Conservation (phyloP, 2,329 filamentous ascomycete species). For the Xylariales sp. region DNA sequence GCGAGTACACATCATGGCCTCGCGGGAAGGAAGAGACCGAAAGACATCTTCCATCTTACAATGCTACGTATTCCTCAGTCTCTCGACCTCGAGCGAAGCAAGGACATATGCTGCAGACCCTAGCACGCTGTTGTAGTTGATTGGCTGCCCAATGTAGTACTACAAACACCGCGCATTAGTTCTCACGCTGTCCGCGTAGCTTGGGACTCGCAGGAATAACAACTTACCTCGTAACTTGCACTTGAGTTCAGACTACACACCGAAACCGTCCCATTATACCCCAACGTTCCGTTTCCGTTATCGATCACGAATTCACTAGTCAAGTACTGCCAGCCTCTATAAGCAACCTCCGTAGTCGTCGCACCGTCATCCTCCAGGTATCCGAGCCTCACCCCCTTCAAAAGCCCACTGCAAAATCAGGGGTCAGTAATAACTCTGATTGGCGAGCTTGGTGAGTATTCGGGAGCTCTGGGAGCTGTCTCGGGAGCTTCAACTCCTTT, state of each 20-base stretch:
- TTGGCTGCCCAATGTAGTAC: conserved; percentile 32
- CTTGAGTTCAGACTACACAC: conserved; percentile 39
- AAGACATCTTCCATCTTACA: no score
- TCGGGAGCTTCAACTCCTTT: no score
- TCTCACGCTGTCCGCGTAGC: no score
- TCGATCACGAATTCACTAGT: conserved; percentile 21
- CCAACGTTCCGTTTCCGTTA: conserved; percentile 21
- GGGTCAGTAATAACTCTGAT: no score
- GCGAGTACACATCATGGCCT: no score
- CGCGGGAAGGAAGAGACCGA: no score
- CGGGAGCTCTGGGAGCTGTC: no score
- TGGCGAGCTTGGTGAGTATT: no score
- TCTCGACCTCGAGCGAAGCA: conserved; percentile 33
- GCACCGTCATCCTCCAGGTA: conserved; percentile 18
- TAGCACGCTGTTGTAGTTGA: conserved; percentile 32
- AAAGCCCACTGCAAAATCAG: no score
- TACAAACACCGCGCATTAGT: conserved; percentile 17
- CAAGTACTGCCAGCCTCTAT: conserved; percentile 19
- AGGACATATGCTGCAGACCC: conserved; percentile 33
- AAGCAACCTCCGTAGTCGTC: conserved; percentile 11
- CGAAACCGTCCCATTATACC: conserved; percentile 32
- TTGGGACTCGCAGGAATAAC: no score
- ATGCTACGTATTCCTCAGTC: neutral
- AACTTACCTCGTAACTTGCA: conserved; percentile 29
- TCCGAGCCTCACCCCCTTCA: conserved; percentile 31